Conservation (phyloP, 73 alveolate species). For the Paramecium sonneborni region DNA sequence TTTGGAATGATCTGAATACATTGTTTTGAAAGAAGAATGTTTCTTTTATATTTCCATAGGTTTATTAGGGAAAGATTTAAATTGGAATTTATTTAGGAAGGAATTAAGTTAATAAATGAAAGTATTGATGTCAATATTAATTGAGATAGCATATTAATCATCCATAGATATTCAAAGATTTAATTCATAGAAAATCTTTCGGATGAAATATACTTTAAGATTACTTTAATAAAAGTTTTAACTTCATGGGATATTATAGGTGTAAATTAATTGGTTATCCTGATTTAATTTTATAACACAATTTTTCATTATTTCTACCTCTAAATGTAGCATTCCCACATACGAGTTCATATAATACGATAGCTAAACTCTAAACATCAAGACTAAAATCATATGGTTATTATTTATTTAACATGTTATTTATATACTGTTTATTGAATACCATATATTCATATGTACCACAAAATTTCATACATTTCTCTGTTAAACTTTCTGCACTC, state of each 20-base stretch:
- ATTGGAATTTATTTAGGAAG: constrained; percentile 75
- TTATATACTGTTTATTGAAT: constrained; percentile 63
- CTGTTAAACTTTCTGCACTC: constrained; percentile 64
- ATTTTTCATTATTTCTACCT: constrained; percentile 58
- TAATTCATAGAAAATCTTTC: constrained; percentile 83
- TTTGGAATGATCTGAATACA: background rate
- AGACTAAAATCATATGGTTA: constrained; percentile 83
- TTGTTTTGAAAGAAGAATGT: background rate
- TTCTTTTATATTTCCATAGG: background rate
- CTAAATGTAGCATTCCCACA: constrained; percentile 89
- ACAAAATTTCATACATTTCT: constrained; percentile 89
- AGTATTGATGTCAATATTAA: background rate
- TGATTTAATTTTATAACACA: constrained; percentile 65
- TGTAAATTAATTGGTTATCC: constrained; percentile 65
- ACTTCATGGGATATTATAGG: constrained; percentile 75
- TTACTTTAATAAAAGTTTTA: constrained; percentile 76
- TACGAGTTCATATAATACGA: constrained; percentile 86
- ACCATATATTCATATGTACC: constrained; percentile 97
- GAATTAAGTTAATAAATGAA: background rate
- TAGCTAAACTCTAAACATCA: constrained; percentile 92
- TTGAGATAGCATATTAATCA: constrained; percentile 52
- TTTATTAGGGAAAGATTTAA: constrained; percentile 85
- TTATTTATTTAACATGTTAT: constrained; percentile 85
- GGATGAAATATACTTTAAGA: constrained; percentile 76
- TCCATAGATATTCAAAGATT: constrained; percentile 91